A percentile compares a stretch with the other conserved stretches of the same genome.
These are phyloP conservation scores for Daldinia sp. DNA, from an alignment of 2,329 filamentous ascomycete species.

Conservation along the genomic window DNA sequence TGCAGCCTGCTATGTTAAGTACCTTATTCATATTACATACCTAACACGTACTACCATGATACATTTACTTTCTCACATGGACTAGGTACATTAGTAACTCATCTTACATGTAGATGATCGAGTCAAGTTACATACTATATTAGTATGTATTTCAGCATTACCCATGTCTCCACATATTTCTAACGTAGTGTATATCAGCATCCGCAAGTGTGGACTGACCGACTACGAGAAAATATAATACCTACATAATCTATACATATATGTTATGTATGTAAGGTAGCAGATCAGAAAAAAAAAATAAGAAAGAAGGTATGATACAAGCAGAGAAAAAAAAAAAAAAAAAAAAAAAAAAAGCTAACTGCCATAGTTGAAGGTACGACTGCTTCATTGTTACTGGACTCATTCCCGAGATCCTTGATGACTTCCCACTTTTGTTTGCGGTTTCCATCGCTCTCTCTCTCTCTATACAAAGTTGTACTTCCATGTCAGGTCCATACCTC, in stretches of 20 bases:
- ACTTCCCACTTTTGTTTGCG: conserved; percentile 37
- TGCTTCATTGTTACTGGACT: conserved; percentile 24
- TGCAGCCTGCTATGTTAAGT: neutral
- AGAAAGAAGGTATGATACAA: conserved; percentile 3
- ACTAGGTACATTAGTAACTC: neutral
- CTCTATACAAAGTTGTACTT: neutral
- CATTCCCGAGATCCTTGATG: conserved; percentile 34
- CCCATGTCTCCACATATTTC: conserved; percentile 6
- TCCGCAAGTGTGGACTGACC: conserved; percentile 36
- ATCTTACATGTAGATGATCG: conserved; percentile 4
- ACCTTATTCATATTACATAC: conserved; percentile 22
- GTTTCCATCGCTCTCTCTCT: conserved; percentile 29
- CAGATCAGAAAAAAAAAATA: neutral
- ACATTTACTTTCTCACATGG: neutral
- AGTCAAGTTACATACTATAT: neutral
- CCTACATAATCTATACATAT: neutral
- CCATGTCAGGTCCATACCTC: conserved; percentile 1
- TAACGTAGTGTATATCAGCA: conserved; percentile 14
- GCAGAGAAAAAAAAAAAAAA: neutral
- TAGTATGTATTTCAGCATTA: neutral
- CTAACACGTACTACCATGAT: neutral
- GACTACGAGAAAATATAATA: conserved; percentile 17
- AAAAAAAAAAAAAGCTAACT: conserved; percentile 11
- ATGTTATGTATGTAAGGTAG: neutral
- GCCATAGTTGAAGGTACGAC: neutral